These are phyloP conservation scores for Mesotaenium endlicherianum DNA, from an alignment of 139 green algal species.

Conservation along the genomic window DNA sequence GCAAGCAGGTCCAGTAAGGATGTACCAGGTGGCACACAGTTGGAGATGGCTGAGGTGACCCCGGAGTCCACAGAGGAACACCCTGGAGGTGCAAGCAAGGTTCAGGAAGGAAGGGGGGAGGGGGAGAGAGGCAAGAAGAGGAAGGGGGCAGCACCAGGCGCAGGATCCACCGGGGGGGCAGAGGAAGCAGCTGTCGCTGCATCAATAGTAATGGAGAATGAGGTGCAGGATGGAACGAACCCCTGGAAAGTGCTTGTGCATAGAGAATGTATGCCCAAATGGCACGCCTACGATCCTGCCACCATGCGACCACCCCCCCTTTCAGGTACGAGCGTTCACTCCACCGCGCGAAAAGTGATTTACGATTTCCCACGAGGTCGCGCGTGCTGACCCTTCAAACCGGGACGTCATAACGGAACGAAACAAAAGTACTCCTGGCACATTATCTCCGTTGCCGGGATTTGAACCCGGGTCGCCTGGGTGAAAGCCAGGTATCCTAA, in stretches of 20 bases:
- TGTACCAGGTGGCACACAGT: too few relatives aligned
- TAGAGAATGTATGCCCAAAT: constrained; percentile 23
- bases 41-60: too few relatives aligned
- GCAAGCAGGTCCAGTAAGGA: too few relatives aligned
- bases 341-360: background rate
- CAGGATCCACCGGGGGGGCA: background rate
- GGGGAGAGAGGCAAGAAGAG: background rate
- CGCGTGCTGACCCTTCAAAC: too few relatives aligned
- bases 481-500: constrained; percentile 28
- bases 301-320: constrained; percentile 27
- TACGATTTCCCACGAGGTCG: too few relatives aligned
- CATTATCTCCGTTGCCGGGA: constrained; percentile 21
- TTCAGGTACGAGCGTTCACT: background rate
- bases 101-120: background rate
- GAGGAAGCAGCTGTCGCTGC: background rate
- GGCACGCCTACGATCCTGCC: constrained; percentile 34
- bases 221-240: background rate
- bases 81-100: too few relatives aligned
- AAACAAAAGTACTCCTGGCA: too few relatives aligned
- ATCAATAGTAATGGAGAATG: background rate
- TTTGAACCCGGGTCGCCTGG: constrained; percentile 23
- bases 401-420: too few relatives aligned
- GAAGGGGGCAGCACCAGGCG: background rate
- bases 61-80: too few relatives aligned
- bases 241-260: constrained; percentile 35